phyloP scores from a whole-genome alignment of 208 protist species.

The Trypanosoma avium region DNA sequence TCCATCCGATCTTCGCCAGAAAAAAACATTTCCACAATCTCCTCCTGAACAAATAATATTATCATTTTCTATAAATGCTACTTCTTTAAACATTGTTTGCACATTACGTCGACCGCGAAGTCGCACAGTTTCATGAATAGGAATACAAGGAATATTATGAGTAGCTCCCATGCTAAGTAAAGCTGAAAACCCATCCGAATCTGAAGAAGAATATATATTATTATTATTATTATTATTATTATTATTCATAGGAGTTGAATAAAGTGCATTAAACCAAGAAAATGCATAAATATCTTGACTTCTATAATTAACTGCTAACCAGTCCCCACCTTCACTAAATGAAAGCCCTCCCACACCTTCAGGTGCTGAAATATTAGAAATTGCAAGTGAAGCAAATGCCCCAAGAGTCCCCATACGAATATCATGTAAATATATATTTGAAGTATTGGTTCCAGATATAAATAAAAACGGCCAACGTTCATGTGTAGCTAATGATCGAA shows the following conservation, averaged over 20 bases:
- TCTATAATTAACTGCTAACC: constrained; percentile 45
- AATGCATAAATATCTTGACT: constrained; percentile 39
- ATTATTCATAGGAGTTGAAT: background rate
- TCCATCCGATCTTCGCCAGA: constrained; percentile 38
- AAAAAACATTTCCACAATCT: constrained; percentile 46
- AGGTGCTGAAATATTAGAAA: background rate
- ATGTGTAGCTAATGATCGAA: constrained; percentile 37
- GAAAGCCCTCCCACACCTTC: constrained; percentile 38
- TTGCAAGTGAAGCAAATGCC: constrained; percentile 33
- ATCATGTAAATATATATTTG: constrained; percentile 51
- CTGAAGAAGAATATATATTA: too few relatives aligned
- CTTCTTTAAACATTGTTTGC: constrained; percentile 59
- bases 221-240: background rate
- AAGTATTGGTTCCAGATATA: constrained; percentile 34
- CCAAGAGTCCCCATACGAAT: constrained; percentile 39
- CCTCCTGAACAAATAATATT: constrained; percentile 47
- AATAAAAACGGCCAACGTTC: constrained; percentile 39
- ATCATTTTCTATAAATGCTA: constrained; percentile 53
- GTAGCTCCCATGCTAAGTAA: constrained; percentile 4
- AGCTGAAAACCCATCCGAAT: background rate
- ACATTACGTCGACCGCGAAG: constrained; percentile 36
- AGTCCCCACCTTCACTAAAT: constrained; percentile 46
- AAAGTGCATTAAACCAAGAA: constrained; percentile 32
- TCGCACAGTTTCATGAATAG: constrained; percentile 1
- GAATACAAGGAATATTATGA: constrained; percentile 14